Percentiles rank a stretch among this genome's conserved stretches.
These are phyloP conservation scores for Aspergillus carlsbadensis DNA, from an alignment of 495 filamentous ascomycete species.

Conservation along the genomic window DNA sequence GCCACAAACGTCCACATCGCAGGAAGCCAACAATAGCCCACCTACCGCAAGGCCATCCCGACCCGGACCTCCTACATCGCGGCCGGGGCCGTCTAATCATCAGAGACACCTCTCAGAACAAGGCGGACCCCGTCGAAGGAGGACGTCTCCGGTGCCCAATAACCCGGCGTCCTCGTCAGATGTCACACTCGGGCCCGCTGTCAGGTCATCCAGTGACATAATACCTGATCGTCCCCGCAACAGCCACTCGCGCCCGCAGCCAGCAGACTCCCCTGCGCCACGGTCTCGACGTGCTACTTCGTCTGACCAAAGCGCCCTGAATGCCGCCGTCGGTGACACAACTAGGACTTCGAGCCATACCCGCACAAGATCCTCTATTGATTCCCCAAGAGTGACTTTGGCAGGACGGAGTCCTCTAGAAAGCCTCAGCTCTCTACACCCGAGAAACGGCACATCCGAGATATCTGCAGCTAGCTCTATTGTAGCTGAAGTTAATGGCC, in stretches of 20 bases:
- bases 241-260: conserved; percentile 27
- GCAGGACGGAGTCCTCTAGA: conserved; percentile 16
- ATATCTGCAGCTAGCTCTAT: conserved; percentile 26
- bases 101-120: conserved; percentile 55
- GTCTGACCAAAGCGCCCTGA: conserved; percentile 36
- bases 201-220: conserved; percentile 44
- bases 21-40: conserved; percentile 39
- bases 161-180: conserved; percentile 41
- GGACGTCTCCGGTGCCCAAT: conserved; percentile 35
- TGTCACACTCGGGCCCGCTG: conserved; percentile 34
- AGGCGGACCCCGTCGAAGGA: conserved; percentile 28
- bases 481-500: conserved; percentile 21
- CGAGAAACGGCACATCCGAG: conserved; percentile 1
- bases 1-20: conserved; percentile 13
- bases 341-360: conserved; percentile 25
- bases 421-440: conserved; percentile 4
- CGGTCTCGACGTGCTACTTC: conserved; percentile 38
- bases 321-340: conserved; percentile 32
- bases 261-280: conserved; percentile 25
- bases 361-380: conserved; percentile 21
- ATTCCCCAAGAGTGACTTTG: conserved; percentile 15
- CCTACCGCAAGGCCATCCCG: conserved; percentile 57
- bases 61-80: conserved; percentile 43
- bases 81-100: conserved; percentile 32
- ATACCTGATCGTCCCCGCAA: conserved; percentile 34